Evolutionary conservation across 495 filamentous ascomycete species (phyloP), one percentile per base, ranked within the genome.

Genomic region (Penicillium verhagenii): DNA sequence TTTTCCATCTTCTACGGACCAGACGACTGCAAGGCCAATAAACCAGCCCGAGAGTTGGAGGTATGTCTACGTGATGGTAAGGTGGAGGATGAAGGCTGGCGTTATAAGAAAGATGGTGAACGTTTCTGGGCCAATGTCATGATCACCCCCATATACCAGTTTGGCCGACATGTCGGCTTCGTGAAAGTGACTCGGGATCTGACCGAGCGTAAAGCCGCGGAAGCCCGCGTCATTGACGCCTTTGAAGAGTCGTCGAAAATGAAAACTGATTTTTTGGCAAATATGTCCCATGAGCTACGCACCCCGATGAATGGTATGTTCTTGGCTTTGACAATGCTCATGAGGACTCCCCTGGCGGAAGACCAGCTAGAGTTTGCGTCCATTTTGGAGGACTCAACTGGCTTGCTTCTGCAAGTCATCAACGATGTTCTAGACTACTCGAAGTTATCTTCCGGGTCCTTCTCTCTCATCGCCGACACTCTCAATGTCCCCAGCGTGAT

Each of bases 381-480:
- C 38, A 91, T 90, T 55, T 86, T 96, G 25, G 84, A 91, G 58
- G 80, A 89, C 18, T 94, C 90, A 0, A 90, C 86, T 0, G 91
- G 91, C 48, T 82, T 86, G 2, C 72, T 96, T n/a, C 71, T 96
- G 18, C 89, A 88, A 3, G 86, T 96, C 20, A 94, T 96, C 68
- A 95, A 96, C 53, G 90, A 96, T 58, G 92, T 94, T 33, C 74
- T 96, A 3, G 91, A 95, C 64, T 87, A 93, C 58, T 92, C 89
- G 2, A 96, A 95, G 62, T 82, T 96, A 16, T 92, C 93, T 54
- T 89, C 86, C 10, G 91, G 89, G 4, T 88, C 89, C 39, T 96
- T 96, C 61, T 87, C 85, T 5, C 74, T 95, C 11, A 84, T 83
- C 5, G 67, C 87, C 1, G 81, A 92, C n/a, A 79, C 93, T 0